A percentile compares a stretch with the other conserved stretches of the same genome.
These are phyloP conservation scores for Nyctanthes arbortristis DNA, from an alignment of 257 asterid genomes.

Conservation along the genomic window DNA sequence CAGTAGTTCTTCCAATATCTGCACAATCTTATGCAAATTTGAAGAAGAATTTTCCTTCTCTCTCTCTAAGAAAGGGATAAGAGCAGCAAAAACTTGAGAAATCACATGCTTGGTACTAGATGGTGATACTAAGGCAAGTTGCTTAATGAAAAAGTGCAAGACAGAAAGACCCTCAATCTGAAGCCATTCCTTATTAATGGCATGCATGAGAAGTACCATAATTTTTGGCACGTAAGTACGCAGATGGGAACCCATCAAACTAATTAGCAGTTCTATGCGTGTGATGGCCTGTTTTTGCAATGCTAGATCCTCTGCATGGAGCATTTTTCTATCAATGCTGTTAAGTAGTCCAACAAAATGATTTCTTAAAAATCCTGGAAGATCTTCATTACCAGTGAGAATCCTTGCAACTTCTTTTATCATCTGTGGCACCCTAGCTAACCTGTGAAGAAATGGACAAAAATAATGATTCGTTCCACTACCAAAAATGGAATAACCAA, in stretches of 20 bases:
- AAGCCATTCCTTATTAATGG: constrained; percentile 78
- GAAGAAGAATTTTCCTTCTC: constrained; percentile 58
- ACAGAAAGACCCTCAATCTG: constrained; percentile 82
- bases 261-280: constrained; percentile 85
- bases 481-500: not conserved
- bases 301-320: constrained; percentile 65
- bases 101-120: constrained; percentile 85
- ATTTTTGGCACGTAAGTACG: constrained; percentile 89
- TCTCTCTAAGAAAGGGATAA: constrained; percentile 86
- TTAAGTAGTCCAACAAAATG: constrained; percentile 88
- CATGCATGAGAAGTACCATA: constrained; percentile 99
- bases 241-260: constrained; percentile 88
- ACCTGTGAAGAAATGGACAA: constrained; percentile 47
- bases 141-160: constrained; percentile 80
- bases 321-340: constrained; percentile 91
- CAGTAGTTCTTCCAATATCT: constrained; percentile 91
- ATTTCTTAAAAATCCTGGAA: constrained; percentile 82
- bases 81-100: constrained; percentile 98
- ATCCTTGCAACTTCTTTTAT: constrained; percentile 76
- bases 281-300: constrained; percentile 85
- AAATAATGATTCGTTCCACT: not conserved
- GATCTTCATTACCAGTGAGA: constrained; percentile 75
- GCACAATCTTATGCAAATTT: constrained; percentile 65
- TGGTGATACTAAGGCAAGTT: constrained; percentile 74
- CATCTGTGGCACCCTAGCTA: constrained; percentile 77